Conservation (phyloP, 2,329 filamentous ascomycete genomes). For the Helminthosporium solani region DNA sequence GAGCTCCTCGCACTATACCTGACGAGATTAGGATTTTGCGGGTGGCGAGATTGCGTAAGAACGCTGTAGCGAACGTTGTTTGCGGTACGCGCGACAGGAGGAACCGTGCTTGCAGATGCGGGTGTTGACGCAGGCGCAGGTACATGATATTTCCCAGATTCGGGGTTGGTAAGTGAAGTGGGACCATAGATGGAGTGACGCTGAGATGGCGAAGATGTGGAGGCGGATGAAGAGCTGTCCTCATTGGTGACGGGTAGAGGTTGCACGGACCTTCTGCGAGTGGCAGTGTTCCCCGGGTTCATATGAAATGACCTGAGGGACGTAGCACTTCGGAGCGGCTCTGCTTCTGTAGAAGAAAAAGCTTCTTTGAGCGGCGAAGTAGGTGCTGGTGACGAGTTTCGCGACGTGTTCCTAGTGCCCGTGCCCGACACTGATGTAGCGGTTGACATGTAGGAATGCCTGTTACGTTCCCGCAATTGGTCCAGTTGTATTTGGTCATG, state of each 20-base stretch:
- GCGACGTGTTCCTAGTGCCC: constrained; percentile 37
- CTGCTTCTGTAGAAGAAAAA: constrained; percentile 25
- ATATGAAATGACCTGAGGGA: constrained; percentile 43
- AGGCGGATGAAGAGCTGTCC: constrained; percentile 25
- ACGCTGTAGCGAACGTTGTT: constrained; percentile 8
- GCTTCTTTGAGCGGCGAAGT: constrained; percentile 35
- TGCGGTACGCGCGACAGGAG: constrained; percentile 2
- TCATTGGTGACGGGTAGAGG: constrained; percentile 40
- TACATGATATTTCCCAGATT: neutral
- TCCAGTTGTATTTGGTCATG: constrained; percentile 40
- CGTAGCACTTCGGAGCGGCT: constrained; percentile 35
- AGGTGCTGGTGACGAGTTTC: constrained; percentile 38
- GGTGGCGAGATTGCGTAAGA: constrained; percentile 9
- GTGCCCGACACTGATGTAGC: constrained; percentile 37
- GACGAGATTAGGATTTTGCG: constrained; percentile 23
- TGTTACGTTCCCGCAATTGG: constrained; percentile 39
- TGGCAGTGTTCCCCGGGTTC: constrained; percentile 34
- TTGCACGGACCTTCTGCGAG: constrained; percentile 42
- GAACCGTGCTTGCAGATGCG: no score
- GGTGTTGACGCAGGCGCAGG: neutral
- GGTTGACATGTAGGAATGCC: constrained; percentile 41
- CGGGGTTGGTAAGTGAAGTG: constrained; percentile 23
- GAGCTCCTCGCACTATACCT: constrained; percentile 27
- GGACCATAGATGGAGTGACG: constrained; percentile 36
- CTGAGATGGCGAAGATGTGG: constrained; percentile 17